phyloP scores from a whole-genome alignment of 2,329 filamentous ascomycete genomes.

The Trichoderma sp. region DNA sequence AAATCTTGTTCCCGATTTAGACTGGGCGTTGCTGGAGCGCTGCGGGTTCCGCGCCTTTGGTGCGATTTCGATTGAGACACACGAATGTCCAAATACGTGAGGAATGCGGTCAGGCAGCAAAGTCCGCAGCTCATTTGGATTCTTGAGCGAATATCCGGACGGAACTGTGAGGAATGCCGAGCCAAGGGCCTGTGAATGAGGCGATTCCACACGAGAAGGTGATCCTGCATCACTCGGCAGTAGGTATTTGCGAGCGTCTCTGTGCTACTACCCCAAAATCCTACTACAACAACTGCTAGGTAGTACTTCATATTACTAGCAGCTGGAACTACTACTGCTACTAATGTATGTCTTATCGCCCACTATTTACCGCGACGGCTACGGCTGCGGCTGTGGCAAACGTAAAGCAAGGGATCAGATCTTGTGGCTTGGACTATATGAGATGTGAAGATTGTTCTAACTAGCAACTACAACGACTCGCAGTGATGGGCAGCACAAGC shows the following conservation, averaged over 20 bases:
- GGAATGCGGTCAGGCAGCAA: conserved; percentile 10
- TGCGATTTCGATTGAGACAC: not conserved
- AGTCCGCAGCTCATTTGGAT: not conserved
- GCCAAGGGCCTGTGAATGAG: not conserved
- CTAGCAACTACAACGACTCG: not conserved
- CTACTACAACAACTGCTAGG: not conserved
- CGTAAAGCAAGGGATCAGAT: conserved; percentile 6
- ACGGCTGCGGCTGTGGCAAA: conserved; percentile 14
- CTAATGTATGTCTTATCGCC: not conserved
- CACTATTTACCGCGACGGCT: conserved; percentile 2
- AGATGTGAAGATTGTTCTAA: not conserved
- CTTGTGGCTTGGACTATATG: conserved; percentile 15
- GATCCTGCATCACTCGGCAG: not conserved
- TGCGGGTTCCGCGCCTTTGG: conserved; percentile 12
- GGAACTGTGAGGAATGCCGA: not conserved
- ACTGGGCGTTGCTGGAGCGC: not conserved
- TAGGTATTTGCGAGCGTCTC: not conserved
- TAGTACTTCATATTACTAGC: not conserved
- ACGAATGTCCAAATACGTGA: not conserved
- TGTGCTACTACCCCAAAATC: not conserved
- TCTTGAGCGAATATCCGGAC: not conserved
- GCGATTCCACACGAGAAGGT: not conserved
- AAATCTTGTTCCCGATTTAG: conserved; percentile 21
- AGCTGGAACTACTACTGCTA: not conserved
- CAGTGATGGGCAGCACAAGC: conserved; percentile 1